phyloP scores from a whole-genome alignment of 352 stramenopile species.

The Sclerospora graminicola region DNA sequence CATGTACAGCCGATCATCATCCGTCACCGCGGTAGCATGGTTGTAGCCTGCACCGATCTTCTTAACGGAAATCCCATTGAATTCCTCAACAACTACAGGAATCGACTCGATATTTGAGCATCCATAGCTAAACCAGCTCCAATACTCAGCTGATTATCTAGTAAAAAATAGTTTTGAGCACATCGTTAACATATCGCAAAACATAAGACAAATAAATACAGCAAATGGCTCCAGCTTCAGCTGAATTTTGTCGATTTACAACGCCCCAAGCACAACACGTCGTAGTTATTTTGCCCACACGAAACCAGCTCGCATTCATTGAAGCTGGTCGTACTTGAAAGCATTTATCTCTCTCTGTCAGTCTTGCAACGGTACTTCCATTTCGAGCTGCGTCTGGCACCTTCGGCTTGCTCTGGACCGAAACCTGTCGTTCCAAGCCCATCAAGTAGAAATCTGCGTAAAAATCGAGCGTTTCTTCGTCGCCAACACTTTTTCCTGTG shows the following conservation, averaged over 20 bases:
- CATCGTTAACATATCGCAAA: slow-evolving; percentile 4
- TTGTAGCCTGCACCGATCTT: slow-evolving; percentile 90
- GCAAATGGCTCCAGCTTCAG: slow-evolving; percentile 74
- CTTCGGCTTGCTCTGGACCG: slow-evolving; percentile 27
- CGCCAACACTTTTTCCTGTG: no score
- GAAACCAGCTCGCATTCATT: slow-evolving; percentile 84
- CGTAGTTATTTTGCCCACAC: slow-evolving; percentile 86
- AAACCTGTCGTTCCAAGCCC: slow-evolving; percentile 38
- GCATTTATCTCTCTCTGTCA: slow-evolving; percentile 1
- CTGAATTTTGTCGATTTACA: slow-evolving; percentile 83
- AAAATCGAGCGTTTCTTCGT: no score
- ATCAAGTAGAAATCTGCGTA: no score
- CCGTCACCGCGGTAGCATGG: slow-evolving; percentile 82
- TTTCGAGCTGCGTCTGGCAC: background rate
- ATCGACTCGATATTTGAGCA: slow-evolving; percentile 91
- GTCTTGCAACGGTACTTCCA: slow-evolving; percentile 2
- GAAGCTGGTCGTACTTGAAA: slow-evolving; percentile 24
- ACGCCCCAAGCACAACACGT: slow-evolving; percentile 73
- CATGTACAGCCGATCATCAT: slow-evolving; percentile 68
- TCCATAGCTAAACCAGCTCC: slow-evolving; percentile 86
- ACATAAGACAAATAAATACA: background rate
- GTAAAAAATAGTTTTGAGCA: background rate
- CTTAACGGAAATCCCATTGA: slow-evolving; percentile 50
- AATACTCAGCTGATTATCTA: slow-evolving; percentile 85
- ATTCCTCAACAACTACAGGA: slow-evolving; percentile 72